Evolutionary conservation across 257 asterid genomes (phyloP), one percentile per base, ranked within the genome.

Genomic region (Solanum dulcamara): DNA sequence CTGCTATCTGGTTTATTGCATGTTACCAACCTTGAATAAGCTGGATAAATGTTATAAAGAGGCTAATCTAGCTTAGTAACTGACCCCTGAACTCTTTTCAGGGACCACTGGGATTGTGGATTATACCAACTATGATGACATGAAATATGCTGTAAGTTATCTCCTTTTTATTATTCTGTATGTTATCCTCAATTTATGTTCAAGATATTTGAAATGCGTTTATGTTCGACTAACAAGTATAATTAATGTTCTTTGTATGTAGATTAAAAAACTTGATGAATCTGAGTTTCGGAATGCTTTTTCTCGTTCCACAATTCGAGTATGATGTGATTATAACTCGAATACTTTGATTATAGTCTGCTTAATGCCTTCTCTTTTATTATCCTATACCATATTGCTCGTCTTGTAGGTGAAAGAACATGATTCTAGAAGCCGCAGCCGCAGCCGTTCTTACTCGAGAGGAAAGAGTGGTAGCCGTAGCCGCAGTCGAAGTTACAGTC

Each of bases 31-130:
- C 80, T 22, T 71, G 32, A 38, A 38, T 35, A 38, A 71, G 53
- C 18, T 12, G 22, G 30, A 38, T 38, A 38, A 7, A 60, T 26
- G 33, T 60, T 10, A 38, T 22, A 6, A 11, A 11, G 22, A 40
- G 55, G 22, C 22, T 72, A 40, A 72, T 40, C 35, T 46, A 64
- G 8, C 15, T 26, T 28, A 30, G 38, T 64, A 13, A 28, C 13
- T 28, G 38, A 64, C 70, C 38, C 20, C n/a, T 28, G 9, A 24
- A 22, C 40, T 37, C 40, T 7, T 38, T 89, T 81, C 90, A 97
- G 99, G 99, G 30, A 93, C 94, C 87, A 91, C 97, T 2, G 99
- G 99, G 87, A 93, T 92, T 48, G 98, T 94, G 87, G 99, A 97
- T 91, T 97, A 97, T 84, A 92, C 98, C 20, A 93, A 90, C 85